Base-by-base conservation (phyloP, 306 rosid genomes). In the Mimosa pudica region DNA sequence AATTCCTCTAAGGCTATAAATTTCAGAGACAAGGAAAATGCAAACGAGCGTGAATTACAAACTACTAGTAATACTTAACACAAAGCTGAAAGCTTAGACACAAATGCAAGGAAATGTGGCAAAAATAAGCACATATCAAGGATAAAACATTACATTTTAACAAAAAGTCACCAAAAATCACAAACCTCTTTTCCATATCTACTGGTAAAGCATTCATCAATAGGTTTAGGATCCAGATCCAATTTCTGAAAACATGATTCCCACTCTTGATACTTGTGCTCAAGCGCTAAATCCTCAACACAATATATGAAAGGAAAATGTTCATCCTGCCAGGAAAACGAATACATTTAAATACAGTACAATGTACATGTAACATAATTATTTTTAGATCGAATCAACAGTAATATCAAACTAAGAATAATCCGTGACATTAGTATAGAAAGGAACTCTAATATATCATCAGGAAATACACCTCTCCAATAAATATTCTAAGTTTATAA, bases 301-400 rank as follows among this genome's bases (percentile, higher is more conserved):
- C 97, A 95, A 75, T 87, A 80, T 71, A 92, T 89, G 82, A 92
- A 91, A 73, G 92, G 90, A 82, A 95, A 95, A 81, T 95, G 91
- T 70, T 78, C 85, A 57, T 64, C 80, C 98, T 93, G 94, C 90
- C 17, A 86, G 45, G 67, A 77, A 77, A 7, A 61, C 30, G 18
- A 70, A 45, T 45, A 61, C 76, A 55, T 36, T 80, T 52, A 52
- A 77, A 54, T 46, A 66, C 64, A 42, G 18, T 42, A 20, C 38
- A 32, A 77, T 58, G 62, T 52, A 62, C 24, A 77, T 42, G 82
- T 70, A 24, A 45, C 20, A 10, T 64, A 77, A 76, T 13, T 58
- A 48, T 20, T 46, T 42, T n/a, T 17, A 69, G 35, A 52, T 62
- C 10, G 11, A 68, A 57, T 36, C 45, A 46, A 66, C 66, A 73